Conservation (phyloP, 192 early-diverging fungal genomes). For the Gaertneriomyces sp. region DNA sequence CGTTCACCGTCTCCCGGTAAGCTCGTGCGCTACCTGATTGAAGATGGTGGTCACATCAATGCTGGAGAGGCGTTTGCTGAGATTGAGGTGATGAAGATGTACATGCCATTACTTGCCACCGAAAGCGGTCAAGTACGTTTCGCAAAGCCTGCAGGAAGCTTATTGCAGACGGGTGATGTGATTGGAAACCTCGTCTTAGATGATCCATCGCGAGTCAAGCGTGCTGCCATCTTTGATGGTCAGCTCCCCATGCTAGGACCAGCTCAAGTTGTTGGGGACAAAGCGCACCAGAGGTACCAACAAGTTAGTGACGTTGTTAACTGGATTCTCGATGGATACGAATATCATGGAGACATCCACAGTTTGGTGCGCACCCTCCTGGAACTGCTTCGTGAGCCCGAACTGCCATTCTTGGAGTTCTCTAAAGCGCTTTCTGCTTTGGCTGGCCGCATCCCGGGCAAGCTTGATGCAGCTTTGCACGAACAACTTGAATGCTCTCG, state of each 20-base stretch:
- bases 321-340: conserved; percentile 83
- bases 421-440: conserved; percentile 75
- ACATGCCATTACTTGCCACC: conserved; percentile 92
- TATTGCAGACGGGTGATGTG: conserved; percentile 86
- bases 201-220: conserved; percentile 87
- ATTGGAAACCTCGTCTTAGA: conserved; percentile 91
- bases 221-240: conserved; percentile 72
- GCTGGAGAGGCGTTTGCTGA: conserved; percentile 92
- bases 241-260: conserved; percentile 53
- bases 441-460: conserved; percentile 79
- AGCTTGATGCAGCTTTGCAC: conserved; percentile 38
- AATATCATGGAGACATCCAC: conserved; percentile 68
- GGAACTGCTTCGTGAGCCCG: conserved; percentile 68
- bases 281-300: conserved; percentile 80
- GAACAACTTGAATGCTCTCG: conserved; percentile 18
- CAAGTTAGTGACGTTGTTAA: conserved; percentile 62
- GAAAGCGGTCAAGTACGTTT: conserved; percentile 90
- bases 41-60: conserved; percentile 87
- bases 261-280: conserved; percentile 80
- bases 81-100: conserved; percentile 99
- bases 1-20: conserved; percentile 95
- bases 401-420: conserved; percentile 84
- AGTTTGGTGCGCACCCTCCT: conserved; percentile 68
- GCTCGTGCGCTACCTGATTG: conserved; percentile 88
- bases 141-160: conserved; percentile 80